A percentile compares a stretch with the other conserved stretches of the same genome.
phyloP scores from a whole-genome alignment of 2,329 filamentous ascomycete genomes.

The Alternaria sp. region DNA sequence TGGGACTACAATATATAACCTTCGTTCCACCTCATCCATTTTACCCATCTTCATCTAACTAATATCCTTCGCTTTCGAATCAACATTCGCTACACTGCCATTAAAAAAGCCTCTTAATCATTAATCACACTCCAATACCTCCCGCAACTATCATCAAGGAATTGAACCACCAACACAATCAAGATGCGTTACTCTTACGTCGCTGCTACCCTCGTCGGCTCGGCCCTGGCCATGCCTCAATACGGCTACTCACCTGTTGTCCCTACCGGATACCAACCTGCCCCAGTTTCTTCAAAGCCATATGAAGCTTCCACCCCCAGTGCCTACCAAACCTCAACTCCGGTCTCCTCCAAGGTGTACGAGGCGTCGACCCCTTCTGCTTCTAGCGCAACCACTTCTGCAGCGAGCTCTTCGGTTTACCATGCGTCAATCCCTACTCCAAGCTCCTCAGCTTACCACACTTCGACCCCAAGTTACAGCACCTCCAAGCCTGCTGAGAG shows the following conservation, averaged over 20 bases:
- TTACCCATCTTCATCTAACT: constrained; percentile 37
- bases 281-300: constrained; percentile 13
- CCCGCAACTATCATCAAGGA: constrained; percentile 10
- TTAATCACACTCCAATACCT: constrained; percentile 30
- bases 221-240: constrained; percentile 42
- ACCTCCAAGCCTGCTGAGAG: not conserved
- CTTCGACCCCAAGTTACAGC: not conserved
- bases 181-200: constrained; percentile 48
- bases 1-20: constrained; percentile 40
- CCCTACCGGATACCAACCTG: constrained; percentile 14
- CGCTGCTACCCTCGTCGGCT: constrained; percentile 43
- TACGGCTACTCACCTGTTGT: constrained; percentile 22
- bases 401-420: constrained; percentile 5
- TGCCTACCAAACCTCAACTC: not conserved
- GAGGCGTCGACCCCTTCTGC: not conserved
- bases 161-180: constrained; percentile 17
- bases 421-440: constrained; percentile 4
- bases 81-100: constrained; percentile 46
- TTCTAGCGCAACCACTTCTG: not conserved
- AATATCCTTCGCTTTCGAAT: constrained; percentile 45
- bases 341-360: constrained; percentile 3
- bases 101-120: constrained; percentile 37
- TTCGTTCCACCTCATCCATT: constrained; percentile 19
- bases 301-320: constrained; percentile 13
- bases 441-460: not conserved